Evolutionary conservation across 805 yeast species (phyloP), one percentile per base, ranked within the genome.

Genomic region (Kodamaea neixiangensis): DNA sequence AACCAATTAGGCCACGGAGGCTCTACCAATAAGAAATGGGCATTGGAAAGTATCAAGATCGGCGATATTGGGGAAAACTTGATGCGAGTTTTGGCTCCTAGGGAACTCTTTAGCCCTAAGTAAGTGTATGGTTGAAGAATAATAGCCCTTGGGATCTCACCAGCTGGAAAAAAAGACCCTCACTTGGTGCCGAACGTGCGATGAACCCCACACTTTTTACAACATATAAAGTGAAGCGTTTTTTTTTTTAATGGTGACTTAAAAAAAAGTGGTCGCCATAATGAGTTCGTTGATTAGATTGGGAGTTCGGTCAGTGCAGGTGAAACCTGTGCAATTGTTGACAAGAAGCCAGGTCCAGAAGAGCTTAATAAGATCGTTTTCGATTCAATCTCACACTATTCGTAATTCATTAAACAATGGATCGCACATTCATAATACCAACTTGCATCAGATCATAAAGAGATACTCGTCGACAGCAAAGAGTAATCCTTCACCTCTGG

Each of bases 1-100:
- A 79, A 81, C 86, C 86, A 80, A 72, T 81, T 81, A 80, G 85
- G 85, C 86, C 85, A 81, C 84, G 74, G 76, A 84, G 82, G 83
- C 84, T 41, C 37, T 15, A 17, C 20, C 17, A 31, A 33, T 21
- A 33, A 44, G 40, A 25, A 25, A 25, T 25, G 31, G 11, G 10
- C 10, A 7, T 7, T 9, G 31, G 11, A 9, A 25, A 25, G 7
- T 9, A 4, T 9, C 31, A 25, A 9, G 31, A 25, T 25, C 10
- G 31, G 10, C 31, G 31, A 25, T 3, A 25, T 25, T 3, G 10
- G 3, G 7, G 31, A 25, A 25, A n/a, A n/a, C n/a, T 25, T 25
- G 10, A 25, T 9, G 31, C 31, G 13, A 13, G 11, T 25, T 25
- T 5, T 25, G 5, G 11, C 31, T 25, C 10, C 31, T 25, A 9